Evolutionary conservation across 352 stramenopile genomes (phyloP).

Genomic region (Phytophthora sojae): DNA sequence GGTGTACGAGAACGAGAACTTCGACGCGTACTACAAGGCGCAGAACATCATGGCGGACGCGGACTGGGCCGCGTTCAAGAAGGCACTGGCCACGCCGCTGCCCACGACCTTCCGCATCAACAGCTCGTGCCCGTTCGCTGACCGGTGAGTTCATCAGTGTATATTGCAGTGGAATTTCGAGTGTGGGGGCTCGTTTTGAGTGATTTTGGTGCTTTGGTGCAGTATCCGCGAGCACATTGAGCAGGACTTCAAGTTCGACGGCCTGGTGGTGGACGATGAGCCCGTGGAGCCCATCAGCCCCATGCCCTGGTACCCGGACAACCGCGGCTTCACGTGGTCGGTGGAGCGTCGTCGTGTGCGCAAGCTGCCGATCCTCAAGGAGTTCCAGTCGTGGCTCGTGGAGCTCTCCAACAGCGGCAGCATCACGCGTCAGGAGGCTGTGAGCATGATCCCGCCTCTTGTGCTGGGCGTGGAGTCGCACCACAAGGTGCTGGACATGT

Average conservation of each 20-base stretch:
- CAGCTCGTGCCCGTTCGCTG: slow-evolving; percentile 85
- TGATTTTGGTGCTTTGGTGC: background rate
- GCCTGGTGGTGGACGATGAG: slow-evolving; percentile 81
- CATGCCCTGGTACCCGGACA: slow-evolving; percentile 92
- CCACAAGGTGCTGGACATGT: slow-evolving; percentile 97
- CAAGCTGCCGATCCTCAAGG: slow-evolving; percentile 91
- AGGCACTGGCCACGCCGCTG: slow-evolving; percentile 86
- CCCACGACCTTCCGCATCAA: slow-evolving; percentile 96
- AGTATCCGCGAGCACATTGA: slow-evolving; percentile 89
- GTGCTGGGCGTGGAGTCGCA: slow-evolving; percentile 95
- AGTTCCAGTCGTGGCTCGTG: slow-evolving; percentile 97
- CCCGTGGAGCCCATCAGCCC: slow-evolving; percentile 81
- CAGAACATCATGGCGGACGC: slow-evolving; percentile 82
- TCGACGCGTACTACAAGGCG: slow-evolving; percentile 88
- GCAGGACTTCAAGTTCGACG: slow-evolving; percentile 88
- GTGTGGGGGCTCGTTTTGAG: slow-evolving; percentile 10
- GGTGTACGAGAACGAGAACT: slow-evolving; percentile 89
- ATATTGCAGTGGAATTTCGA: background rate
- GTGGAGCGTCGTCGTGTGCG: slow-evolving; percentile 91
- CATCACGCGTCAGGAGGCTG: slow-evolving; percentile 98
- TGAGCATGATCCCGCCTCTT: slow-evolving; percentile 99
- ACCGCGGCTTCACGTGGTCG: slow-evolving; percentile 91
- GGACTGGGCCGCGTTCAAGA: slow-evolving; percentile 94
- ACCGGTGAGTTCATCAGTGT: slow-evolving; percentile 51
- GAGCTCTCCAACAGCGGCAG: slow-evolving; percentile 93